These are phyloP conservation scores for Uronychia binucleata DNA, from an alignment of 73 alveolate genomes.

Conservation along the genomic window DNA sequence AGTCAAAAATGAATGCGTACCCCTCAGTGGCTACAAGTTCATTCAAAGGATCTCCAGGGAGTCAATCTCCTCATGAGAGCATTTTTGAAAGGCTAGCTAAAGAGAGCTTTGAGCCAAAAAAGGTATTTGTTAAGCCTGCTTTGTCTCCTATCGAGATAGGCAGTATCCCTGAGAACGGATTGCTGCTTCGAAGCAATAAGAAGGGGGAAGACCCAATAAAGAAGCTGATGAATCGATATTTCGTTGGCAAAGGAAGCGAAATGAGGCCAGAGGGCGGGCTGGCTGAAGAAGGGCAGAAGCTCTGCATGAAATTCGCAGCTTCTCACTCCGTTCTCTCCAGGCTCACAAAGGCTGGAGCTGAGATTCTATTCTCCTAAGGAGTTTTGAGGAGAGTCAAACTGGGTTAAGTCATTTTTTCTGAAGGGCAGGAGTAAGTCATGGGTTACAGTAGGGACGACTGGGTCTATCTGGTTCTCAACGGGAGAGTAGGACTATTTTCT, in stretches of 20 bases:
- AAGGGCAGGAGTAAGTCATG: neutral
- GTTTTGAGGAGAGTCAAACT: neutral
- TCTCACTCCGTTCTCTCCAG: neutral
- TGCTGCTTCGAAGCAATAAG: no score
- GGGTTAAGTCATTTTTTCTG: neutral
- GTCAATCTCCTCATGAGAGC: neutral
- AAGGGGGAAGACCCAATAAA: neutral
- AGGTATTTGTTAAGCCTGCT: neutral
- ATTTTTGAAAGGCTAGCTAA: neutral
- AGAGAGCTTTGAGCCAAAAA: neutral
- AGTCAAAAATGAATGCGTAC: neutral
- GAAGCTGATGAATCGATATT: no score
- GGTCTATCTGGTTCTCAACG: neutral
- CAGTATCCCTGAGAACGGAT: no score
- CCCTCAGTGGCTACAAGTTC: neutral
- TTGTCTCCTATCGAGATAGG: no score
- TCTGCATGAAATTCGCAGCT: neutral
- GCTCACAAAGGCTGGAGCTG: neutral
- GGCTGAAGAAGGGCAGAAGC: neutral
- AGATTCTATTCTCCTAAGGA: neutral
- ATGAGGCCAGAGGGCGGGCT: neutral
- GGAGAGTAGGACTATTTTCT: neutral
- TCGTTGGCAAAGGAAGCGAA: no score
- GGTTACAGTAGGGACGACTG: neutral
- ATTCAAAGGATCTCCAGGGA: neutral